Evolutionary conservation across 345 rosid genomes (phyloP).

Genomic region (Eucalyptus tenuipes): DNA sequence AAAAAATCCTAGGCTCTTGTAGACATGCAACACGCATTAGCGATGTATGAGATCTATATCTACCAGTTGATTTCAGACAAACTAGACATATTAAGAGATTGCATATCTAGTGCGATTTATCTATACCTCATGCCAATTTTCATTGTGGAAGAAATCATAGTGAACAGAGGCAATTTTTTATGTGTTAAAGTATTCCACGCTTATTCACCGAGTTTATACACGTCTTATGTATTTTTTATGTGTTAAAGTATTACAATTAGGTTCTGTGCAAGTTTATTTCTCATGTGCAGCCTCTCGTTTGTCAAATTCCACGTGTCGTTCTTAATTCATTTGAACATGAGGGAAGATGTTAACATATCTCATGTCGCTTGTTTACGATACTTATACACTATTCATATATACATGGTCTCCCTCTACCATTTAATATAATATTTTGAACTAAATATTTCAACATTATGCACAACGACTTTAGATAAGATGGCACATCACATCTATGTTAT

Average conservation of each 20-base stretch:
- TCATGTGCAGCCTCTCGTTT: rapidly evolving
- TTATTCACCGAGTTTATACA: not conserved
- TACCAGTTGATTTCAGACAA: not conserved
- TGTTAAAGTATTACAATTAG: not conserved
- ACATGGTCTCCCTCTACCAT: not conserved
- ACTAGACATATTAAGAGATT: not conserved
- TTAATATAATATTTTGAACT: not conserved
- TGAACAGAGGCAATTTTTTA: not conserved
- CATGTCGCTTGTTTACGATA: rapidly evolving
- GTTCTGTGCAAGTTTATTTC: not conserved
- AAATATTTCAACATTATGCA: not conserved
- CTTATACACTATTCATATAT: not conserved
- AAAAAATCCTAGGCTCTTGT: not conserved
- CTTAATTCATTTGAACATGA: not conserved
- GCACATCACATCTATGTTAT: not conserved
- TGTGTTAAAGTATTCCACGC: not conserved
- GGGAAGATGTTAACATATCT: not conserved
- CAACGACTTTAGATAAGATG: not conserved
- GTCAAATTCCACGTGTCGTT: not conserved
- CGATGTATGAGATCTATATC: not conserved
- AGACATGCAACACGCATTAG: not conserved
- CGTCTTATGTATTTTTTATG: not conserved
- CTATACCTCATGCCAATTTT: not conserved
- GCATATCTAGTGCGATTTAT: not conserved
- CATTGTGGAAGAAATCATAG: not conserved